phyloP scores from a whole-genome alignment of 352 stramenopile species.

The Hyphochytrium catenoides region DNA sequence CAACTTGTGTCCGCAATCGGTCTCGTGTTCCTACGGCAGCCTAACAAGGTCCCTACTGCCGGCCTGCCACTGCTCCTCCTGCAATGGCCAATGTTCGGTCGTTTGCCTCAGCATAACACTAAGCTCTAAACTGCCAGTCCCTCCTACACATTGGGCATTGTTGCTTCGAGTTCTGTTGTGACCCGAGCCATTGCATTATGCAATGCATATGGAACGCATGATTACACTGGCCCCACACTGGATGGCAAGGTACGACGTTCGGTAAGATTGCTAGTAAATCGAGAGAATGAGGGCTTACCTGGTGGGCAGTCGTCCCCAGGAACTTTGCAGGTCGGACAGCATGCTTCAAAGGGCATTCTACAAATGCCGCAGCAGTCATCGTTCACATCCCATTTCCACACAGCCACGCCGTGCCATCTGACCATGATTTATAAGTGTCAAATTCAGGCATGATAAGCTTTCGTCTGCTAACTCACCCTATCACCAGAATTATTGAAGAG shows the following conservation, averaged over 20 bases:
- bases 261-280: too few species aligned
- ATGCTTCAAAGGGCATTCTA: slow-evolving; percentile 18
- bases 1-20: too few species aligned
- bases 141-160: slow-evolving; percentile 11
- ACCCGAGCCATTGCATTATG: slow-evolving; percentile 16
- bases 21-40: too few species aligned
- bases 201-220: slow-evolving; percentile 22
- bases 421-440: too few species aligned
- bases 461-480: too few species aligned
- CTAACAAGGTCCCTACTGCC: too few species aligned
- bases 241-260: slow-evolving; percentile 15
- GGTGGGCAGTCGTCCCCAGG: not conserved
- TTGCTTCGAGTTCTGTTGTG: slow-evolving; percentile 12
- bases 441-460: too few species aligned
- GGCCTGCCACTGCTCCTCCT: too few species aligned
- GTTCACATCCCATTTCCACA: slow-evolving; percentile 19
- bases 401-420: slow-evolving; percentile 12
- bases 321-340: slow-evolving; percentile 16
- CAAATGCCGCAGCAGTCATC: slow-evolving; percentile 12
- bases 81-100: too few species aligned
- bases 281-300: too few species aligned
- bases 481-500: too few species aligned
- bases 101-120: slow-evolving; percentile 14
- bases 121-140: slow-evolving; percentile 9
- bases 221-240: slow-evolving; percentile 19